Percentiles rank a stretch among this genome's conserved stretches.
Conservation (phyloP, 305 asterid species). For the Ilex paraguariensis region DNA sequence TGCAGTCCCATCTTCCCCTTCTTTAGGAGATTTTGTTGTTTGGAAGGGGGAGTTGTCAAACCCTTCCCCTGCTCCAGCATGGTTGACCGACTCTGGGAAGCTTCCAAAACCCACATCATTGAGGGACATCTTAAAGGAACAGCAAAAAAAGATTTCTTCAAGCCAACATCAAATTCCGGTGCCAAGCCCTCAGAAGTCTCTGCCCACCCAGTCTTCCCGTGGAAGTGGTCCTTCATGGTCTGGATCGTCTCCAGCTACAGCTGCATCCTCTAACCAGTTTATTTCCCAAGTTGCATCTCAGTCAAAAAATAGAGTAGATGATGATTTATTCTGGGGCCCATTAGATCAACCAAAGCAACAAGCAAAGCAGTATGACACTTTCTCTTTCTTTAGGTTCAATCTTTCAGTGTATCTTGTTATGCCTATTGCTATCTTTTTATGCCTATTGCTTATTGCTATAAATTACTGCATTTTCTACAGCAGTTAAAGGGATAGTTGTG, state of each 20-base stretch:
- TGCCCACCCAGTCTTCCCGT: constrained; percentile 37
- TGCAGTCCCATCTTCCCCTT: constrained; percentile 72
- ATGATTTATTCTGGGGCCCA: constrained; percentile 88
- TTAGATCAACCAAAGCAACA: constrained; percentile 60
- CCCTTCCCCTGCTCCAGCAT: constrained; percentile 65
- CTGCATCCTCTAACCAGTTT: constrained; percentile 37
- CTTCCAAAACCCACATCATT: constrained; percentile 53
- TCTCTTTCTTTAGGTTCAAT: constrained; percentile 2
- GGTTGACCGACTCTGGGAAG: constrained; percentile 71
- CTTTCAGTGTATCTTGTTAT: background rate
- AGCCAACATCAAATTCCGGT: constrained; percentile 33
- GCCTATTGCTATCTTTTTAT: background rate
- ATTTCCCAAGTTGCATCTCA: constrained; percentile 38
- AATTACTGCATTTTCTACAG: background rate
- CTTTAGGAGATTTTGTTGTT: constrained; percentile 76
- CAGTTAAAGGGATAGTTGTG: background rate
- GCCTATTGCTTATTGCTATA: background rate
- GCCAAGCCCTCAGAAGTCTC: constrained; percentile 52
- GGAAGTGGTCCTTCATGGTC: constrained; percentile 56
- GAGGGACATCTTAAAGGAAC: constrained; percentile 84
- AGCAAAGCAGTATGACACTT: constrained; percentile 52
- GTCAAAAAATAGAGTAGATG: constrained; percentile 54
- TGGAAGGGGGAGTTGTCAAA: constrained; percentile 70
- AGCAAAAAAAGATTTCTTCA: constrained; percentile 48
- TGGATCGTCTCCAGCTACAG: constrained; percentile 50